Conservation (phyloP, 2,329 filamentous ascomycete species). For the Colletotrichum limetticola region DNA sequence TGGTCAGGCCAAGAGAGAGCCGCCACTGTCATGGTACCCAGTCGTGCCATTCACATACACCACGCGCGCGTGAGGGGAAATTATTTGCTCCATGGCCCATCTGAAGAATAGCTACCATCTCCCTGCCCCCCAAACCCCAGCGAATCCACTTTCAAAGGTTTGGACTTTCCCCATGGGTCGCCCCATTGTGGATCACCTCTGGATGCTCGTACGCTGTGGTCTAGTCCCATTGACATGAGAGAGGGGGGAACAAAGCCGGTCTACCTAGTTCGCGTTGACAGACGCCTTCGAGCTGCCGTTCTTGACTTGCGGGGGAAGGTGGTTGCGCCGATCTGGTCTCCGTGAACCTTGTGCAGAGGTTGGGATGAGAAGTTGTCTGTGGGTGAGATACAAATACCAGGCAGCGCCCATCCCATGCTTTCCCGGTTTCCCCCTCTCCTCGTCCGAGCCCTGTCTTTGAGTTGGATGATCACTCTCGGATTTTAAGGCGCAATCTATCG, state of each 20-base stretch:
- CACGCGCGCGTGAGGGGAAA: not conserved
- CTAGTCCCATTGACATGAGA: not conserved
- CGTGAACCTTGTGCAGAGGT: not conserved
- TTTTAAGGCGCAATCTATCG: not conserved
- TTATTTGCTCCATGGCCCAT: not conserved
- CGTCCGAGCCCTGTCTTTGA: not conserved
- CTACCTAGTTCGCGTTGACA: not conserved
- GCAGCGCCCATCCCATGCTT: not conserved
- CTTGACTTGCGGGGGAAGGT: constrained; percentile 11
- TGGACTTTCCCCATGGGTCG: constrained; percentile 11
- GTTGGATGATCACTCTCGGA: not conserved
- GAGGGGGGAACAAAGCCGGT: not conserved
- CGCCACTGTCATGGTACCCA: not conserved
- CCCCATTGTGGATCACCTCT: constrained; percentile 9
- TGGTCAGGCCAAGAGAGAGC: not conserved
- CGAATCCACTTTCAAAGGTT: constrained; percentile 12
- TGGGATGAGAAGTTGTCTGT: constrained; percentile 3
- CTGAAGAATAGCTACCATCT: not conserved
- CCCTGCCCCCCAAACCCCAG: constrained; percentile 4
- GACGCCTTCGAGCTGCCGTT: not conserved
- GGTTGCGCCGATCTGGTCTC: constrained; percentile 6
- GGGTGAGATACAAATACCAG: constrained; percentile 21
- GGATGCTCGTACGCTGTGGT: not conserved
- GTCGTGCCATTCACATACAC: not conserved
- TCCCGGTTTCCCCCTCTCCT: not conserved